phyloP scores from a whole-genome alignment of 129 eudicot species.

The Chrysanthemum lavandulifolium region DNA sequence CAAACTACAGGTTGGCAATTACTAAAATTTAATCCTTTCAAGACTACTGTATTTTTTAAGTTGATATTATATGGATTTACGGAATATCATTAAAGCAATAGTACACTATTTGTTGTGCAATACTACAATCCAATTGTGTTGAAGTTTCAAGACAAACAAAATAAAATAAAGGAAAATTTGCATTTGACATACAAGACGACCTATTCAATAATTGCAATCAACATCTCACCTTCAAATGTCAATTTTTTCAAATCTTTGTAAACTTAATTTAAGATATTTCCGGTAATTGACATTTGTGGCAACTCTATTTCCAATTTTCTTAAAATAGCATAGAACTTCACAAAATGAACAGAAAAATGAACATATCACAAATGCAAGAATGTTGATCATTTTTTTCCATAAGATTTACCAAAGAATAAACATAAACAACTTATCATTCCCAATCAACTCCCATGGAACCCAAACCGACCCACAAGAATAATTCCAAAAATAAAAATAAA shows the following conservation, averaged over 20 bases:
- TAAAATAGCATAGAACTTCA: neutral
- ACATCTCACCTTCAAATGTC: constrained; percentile 8
- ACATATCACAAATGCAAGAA: constrained; percentile 28
- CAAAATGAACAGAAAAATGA: constrained; percentile 23
- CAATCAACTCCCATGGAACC: constrained; percentile 32
- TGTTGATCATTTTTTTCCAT: constrained; percentile 16
- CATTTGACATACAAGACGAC: too few relatives aligned
- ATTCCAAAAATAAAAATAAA: constrained; percentile 28
- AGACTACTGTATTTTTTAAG: neutral
- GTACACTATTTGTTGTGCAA: too few relatives aligned
- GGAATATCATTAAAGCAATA: neutral
- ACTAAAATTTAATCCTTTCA: neutral
- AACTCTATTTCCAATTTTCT: neutral
- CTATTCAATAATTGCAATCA: neutral
- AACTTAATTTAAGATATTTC: neutral
- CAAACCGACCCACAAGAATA: constrained; percentile 26
- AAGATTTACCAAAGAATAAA: constrained; percentile 36
- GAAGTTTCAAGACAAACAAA: too few relatives aligned
- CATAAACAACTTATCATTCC: constrained; percentile 35
- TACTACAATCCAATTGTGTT: neutral
- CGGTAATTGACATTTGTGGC: constrained; percentile 8
- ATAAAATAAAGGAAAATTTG: too few relatives aligned
- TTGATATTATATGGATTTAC: neutral
- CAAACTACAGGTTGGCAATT: constrained; percentile 28
- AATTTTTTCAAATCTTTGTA: neutral